Percentiles rank a stretch among this genome's conserved stretches.
These are phyloP conservation scores for Daldinia eschscholtzii DNA, from an alignment of 2,329 filamentous ascomycete genomes.

Conservation along the genomic window DNA sequence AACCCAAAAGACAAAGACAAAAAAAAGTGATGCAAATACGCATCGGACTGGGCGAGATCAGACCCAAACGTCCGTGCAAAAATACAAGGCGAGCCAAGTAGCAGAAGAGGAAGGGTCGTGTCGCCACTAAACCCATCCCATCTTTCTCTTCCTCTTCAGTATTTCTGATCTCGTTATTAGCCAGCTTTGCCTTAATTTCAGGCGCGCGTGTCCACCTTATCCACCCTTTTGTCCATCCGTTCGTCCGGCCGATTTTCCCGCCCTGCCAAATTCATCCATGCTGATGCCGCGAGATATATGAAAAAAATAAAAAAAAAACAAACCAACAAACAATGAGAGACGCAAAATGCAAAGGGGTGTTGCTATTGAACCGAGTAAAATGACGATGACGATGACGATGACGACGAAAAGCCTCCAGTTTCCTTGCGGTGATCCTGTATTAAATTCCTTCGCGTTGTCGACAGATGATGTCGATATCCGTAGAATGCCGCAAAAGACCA, in stretches of 20 bases:
- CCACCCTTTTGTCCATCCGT: constrained; percentile 40
- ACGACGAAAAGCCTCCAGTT: constrained; percentile 27
- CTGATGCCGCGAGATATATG: constrained; percentile 9
- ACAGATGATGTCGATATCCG: constrained; percentile 8
- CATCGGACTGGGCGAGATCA: constrained; percentile 19
- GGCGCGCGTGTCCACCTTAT: constrained; percentile 21
- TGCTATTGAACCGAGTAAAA: constrained; percentile 1
- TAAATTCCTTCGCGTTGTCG: constrained; percentile 23
- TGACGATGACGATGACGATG: not conserved
- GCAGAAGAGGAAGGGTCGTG: not conserved
- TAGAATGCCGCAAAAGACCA: constrained; percentile 7
- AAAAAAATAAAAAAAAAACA: not conserved
- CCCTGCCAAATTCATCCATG: constrained; percentile 36
- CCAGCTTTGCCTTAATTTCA: constrained; percentile 25
- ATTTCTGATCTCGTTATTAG: constrained; percentile 35
- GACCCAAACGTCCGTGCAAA: not conserved
- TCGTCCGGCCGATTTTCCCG: constrained; percentile 39
- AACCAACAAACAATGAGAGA: not conserved
- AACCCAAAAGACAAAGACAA: constrained; percentile 3
- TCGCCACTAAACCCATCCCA: constrained; percentile 7
- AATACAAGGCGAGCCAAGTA: constrained; percentile 6
- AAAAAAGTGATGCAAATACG: constrained; percentile 23
- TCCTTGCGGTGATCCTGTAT: constrained; percentile 43
- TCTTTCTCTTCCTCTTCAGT: constrained; percentile 2
- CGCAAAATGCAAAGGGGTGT: constrained; percentile 3